Evolutionary conservation across 2,329 filamentous ascomycete species (phyloP), one percentile per base, ranked within the genome.

Genomic region (Passalora sequoiae): DNA sequence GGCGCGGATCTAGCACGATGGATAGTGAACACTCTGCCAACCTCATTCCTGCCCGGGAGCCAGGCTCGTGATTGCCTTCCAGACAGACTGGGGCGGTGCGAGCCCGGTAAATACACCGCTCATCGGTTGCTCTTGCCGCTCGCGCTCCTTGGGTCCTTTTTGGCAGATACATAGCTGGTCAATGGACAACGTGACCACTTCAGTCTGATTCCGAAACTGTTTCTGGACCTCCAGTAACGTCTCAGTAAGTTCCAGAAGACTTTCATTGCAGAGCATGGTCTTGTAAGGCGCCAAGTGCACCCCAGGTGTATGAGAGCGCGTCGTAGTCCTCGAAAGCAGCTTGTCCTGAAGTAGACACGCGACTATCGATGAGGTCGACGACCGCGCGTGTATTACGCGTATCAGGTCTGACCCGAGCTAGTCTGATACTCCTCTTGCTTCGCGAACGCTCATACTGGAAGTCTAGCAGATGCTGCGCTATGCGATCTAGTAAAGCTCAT

Each of bases 141-240:
- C 59, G 6, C 57, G 51, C 46, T 64, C 60, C 9, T 44, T 47
- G 9, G 52, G 25, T 4, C 55, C 47, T 4, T 57, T 53, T 40
- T 62, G 60, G 37, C 56, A 58, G 28, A 62, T 61, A 27, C 59
- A 62, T 35, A 61, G 53, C 41, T 58, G 57, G 41, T 63, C 60
- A 15, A 62, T 55, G 57, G 60, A 63, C 2, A 63, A 42, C 0
- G 50, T 52, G 4, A 55, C 40, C 4, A 38, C 37, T 7, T 47
- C 35, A 24, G 37, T 19, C 6, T 45, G 45, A 30, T 58, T 46
- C 6, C 60, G 56, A 27, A 61, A 60, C 9, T 54, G 54, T 19
- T 53, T 50, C 21, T 61, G 40, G 17, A 58, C 58, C 40, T 59
- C 57, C 7, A 53, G 46, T 10, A 63, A 39, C 7, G 57, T 58